Evolutionary conservation across 2,329 filamentous ascomycete species (phyloP).

Genomic region (Curvularia eragrostidis): DNA sequence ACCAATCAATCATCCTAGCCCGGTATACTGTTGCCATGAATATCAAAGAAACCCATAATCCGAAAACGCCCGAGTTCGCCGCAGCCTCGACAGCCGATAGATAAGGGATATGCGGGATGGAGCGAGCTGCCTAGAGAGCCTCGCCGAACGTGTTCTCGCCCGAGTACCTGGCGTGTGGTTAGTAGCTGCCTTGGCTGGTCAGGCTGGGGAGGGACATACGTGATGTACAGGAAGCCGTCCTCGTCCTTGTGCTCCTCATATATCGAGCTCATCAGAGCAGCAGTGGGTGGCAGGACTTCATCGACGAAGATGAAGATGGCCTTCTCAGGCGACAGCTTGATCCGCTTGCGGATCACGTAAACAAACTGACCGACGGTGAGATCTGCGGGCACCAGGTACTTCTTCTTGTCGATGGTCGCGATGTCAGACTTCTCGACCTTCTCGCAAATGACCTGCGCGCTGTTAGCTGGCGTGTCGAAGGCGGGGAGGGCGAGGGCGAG

Average conservation of each 20-base stretch:
- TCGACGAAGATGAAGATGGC: conserved; percentile 99
- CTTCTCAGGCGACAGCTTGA: conserved; percentile 99
- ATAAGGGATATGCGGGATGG: conserved; percentile 22
- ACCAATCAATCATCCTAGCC: conserved; percentile 26
- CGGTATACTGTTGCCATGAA: conserved; percentile 28
- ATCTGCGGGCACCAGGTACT: conserved; percentile 97
- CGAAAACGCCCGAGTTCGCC: conserved; percentile 42
- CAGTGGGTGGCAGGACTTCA: conserved; percentile 94
- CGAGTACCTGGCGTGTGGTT: conserved; percentile 70
- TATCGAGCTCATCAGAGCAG: conserved; percentile 98
- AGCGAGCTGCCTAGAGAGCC: conserved; percentile 43
- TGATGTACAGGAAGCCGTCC: conserved; percentile 96
- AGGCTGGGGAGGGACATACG: conserved; percentile 61
- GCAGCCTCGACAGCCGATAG: conserved; percentile 31
- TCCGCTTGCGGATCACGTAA: conserved; percentile 99
- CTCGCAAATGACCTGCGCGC: conserved; percentile 89
- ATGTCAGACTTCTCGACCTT: conserved; percentile 99
- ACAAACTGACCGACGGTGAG: conserved; percentile 99
- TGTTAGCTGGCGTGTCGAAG: conserved; percentile 29
- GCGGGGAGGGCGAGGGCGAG: conserved; percentile 1
- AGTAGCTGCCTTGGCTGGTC: conserved; percentile 19
- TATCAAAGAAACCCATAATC: conserved; percentile 33
- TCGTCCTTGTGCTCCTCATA: conserved; percentile 98
- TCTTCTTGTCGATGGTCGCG: conserved; percentile 99
- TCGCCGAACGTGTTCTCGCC: conserved; percentile 98